Percentiles rank a stretch among this genome's conserved stretches.
phyloP scores from a whole-genome alignment of 352 stramenopile species.

The Globisporangium barbulae region DNA sequence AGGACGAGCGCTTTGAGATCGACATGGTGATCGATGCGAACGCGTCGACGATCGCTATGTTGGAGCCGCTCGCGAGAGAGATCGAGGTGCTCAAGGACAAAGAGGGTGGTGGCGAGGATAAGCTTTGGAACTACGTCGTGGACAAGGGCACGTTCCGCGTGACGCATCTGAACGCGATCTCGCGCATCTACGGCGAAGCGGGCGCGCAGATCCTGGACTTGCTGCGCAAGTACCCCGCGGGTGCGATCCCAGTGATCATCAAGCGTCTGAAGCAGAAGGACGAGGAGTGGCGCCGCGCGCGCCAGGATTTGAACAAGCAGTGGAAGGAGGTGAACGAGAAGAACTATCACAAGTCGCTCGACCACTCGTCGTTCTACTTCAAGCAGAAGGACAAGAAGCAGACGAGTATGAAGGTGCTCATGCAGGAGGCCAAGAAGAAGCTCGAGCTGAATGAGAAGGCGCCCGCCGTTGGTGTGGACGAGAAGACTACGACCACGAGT shows the following conservation, averaged over 20 bases:
- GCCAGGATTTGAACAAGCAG: slow-evolving; percentile 94
- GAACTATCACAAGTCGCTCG: slow-evolving; percentile 99
- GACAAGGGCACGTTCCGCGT: slow-evolving; percentile 94
- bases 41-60: slow-evolving; percentile 90
- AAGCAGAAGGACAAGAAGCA: slow-evolving; percentile 98
- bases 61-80: slow-evolving; percentile 95
- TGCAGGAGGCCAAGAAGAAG: slow-evolving; percentile 87
- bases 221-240: slow-evolving; percentile 94
- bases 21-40: slow-evolving; percentile 97
- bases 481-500: neutral
- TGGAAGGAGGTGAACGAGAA: slow-evolving; percentile 98
- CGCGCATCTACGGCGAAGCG: slow-evolving; percentile 96
- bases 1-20: slow-evolving; percentile 97
- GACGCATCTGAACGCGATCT: slow-evolving; percentile 98
- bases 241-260: slow-evolving; percentile 97
- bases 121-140: slow-evolving; percentile 89
- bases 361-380: slow-evolving; percentile 99
- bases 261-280: slow-evolving; percentile 99
- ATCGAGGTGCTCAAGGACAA: slow-evolving; percentile 86
- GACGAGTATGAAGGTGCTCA: slow-evolving; percentile 93
- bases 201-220: slow-evolving; percentile 91
- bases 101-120: slow-evolving; percentile 51
- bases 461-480: slow-evolving; percentile 5
- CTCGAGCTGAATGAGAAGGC: slow-evolving; percentile 61
- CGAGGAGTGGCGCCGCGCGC: slow-evolving; percentile 92